Evolutionary conservation across 345 rosid genomes (phyloP).

Genomic region (Melaleuca quinquenervia): DNA sequence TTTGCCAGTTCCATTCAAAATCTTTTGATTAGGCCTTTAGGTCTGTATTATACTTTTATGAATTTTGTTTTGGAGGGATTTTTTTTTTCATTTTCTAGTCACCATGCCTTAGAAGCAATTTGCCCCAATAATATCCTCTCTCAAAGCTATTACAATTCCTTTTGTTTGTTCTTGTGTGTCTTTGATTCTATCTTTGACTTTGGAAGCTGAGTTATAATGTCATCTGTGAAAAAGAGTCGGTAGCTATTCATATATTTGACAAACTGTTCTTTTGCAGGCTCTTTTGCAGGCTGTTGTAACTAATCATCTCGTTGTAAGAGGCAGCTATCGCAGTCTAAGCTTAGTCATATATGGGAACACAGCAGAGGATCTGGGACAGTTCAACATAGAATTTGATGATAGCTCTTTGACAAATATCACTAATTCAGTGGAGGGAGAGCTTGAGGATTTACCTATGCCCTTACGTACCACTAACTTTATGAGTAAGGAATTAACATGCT

Average conservation of each 20-base stretch:
- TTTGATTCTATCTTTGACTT: not conserved
- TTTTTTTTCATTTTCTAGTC: not conserved
- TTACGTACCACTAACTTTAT: conserved; percentile 52
- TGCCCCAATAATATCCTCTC: not conserved
- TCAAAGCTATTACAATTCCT: not conserved
- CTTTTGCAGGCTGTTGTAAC: conserved; percentile 92
- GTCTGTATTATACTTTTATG: not conserved
- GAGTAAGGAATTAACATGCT: conserved; percentile 56
- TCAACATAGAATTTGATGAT: conserved; percentile 87
- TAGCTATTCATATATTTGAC: not conserved
- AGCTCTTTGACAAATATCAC: conserved; percentile 78
- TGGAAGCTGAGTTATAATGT: not conserved
- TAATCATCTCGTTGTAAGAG: conserved; percentile 90
- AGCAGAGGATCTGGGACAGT: conserved; percentile 98
- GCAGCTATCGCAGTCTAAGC: conserved; percentile 93
- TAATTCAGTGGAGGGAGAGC: conserved; percentile 80
- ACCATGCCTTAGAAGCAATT: not conserved
- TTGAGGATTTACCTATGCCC: conserved; percentile 86
- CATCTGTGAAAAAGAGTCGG: not conserved
- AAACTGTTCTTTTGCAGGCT: conserved; percentile 48
- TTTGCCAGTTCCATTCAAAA: not conserved
- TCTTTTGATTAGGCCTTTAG: not conserved
- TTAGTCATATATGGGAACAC: conserved; percentile 86
- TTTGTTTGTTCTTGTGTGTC: not conserved
- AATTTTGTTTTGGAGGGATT: not conserved